Conservation (phyloP, 1,284 basidiomycete genomes). For the Trichosporon sp. region DNA sequence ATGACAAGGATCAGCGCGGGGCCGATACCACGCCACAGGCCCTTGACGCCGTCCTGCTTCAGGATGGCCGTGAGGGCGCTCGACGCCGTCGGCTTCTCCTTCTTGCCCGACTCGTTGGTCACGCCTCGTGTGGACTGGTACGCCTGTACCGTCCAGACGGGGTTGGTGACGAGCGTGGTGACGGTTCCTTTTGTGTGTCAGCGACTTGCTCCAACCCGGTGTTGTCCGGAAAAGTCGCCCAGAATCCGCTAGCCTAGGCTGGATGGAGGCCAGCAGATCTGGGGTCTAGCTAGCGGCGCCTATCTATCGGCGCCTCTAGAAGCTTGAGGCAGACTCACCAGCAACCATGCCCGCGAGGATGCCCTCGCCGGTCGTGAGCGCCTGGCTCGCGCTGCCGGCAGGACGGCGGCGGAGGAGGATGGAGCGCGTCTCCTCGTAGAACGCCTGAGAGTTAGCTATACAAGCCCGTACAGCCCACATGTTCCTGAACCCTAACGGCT, state of each 20-base stretch:
- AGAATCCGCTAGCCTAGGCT: too few species aligned
- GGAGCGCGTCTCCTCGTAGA: conserved; percentile 52
- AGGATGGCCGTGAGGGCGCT: conserved; percentile 69
- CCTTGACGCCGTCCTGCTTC: conserved; percentile 67
- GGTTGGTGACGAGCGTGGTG: conserved; percentile 86
- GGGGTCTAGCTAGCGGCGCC: too few species aligned
- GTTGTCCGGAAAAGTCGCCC: too few species aligned
- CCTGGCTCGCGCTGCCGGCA: conserved; percentile 29
- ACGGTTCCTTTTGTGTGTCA: conserved; percentile 64
- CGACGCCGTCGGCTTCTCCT: conserved; percentile 58
- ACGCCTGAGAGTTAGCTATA: conserved; percentile 40
- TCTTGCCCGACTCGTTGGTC: conserved; percentile 14
- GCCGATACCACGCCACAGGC: conserved; percentile 92
- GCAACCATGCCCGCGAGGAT: conserved; percentile 85
- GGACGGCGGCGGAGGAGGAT: conserved; percentile 50
- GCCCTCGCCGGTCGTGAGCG: conserved; percentile 75
- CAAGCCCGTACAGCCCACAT: too few species aligned
- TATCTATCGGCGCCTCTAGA: too few species aligned
- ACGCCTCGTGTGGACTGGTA: conserved; percentile 67
- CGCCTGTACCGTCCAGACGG: conserved; percentile 93
- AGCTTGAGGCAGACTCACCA: conserved; percentile 53
- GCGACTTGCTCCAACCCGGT: too few species aligned
- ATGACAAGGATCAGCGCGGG: conserved; percentile 88
- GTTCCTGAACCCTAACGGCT: not conserved
- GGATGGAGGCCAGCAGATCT: too few species aligned